Conservation (phyloP, 371 early-diverging fungal species). For the Blastocladiella emersonii region DNA sequence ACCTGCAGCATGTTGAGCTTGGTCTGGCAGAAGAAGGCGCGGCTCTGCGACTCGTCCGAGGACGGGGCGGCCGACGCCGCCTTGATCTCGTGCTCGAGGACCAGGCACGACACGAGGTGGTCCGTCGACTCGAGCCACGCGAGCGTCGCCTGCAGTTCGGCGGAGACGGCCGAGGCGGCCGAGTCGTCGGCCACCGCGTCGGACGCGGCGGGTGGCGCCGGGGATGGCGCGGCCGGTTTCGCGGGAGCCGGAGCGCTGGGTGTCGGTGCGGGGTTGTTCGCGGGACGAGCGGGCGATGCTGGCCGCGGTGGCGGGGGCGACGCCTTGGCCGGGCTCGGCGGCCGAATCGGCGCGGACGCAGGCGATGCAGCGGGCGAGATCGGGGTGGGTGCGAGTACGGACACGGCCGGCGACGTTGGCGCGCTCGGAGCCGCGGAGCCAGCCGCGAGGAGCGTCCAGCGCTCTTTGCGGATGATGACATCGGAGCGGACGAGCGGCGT, state of each 20-base stretch:
- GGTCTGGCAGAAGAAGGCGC: conserved; percentile 51
- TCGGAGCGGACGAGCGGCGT: conserved; percentile 49
- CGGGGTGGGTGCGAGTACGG: not conserved
- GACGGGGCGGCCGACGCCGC: conserved; percentile 26
- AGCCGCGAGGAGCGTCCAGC: conserved; percentile 53
- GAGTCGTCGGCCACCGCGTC: conserved; percentile 5
- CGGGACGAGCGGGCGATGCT: conserved; percentile 9
- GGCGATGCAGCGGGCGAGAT: not conserved
- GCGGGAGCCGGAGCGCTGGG: conserved; percentile 6
- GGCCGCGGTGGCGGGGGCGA: conserved; percentile 7
- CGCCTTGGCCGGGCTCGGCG: conserved; percentile 7
- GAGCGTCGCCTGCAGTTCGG: not conserved
- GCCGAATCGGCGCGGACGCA: conserved; percentile 8
- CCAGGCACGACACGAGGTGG: conserved; percentile 53
- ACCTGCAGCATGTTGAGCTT: conserved; percentile 69
- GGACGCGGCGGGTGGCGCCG: conserved; percentile 1
- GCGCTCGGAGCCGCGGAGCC: conserved; percentile 5
- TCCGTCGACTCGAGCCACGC: conserved; percentile 20
- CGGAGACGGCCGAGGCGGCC: not conserved
- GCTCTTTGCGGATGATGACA: conserved; percentile 39
- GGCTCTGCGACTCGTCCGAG: conserved; percentile 46
- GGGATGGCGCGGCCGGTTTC: conserved; percentile 3
- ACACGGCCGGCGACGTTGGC: conserved; percentile 6
- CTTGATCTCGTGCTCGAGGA: conserved; percentile 56
- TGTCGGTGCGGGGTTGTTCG: conserved; percentile 1